phyloP scores from a whole-genome alignment of 768 basidiomycete genomes.

The Ramaria rubella region DNA sequence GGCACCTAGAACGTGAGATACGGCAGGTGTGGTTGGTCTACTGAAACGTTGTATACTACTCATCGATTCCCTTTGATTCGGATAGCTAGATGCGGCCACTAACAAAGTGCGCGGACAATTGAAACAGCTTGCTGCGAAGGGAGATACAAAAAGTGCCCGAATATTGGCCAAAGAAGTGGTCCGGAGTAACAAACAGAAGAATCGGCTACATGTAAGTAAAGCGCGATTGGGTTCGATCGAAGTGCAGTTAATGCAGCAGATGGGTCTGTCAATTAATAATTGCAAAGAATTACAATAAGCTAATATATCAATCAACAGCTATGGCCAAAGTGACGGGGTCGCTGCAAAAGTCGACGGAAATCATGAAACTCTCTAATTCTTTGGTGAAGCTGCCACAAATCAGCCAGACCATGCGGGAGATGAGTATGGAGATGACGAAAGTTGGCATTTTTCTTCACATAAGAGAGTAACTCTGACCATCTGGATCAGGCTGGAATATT shows the following conservation, averaged over 20 bases:
- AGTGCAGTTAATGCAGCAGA: constrained; percentile 83
- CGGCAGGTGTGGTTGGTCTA: constrained; percentile 65
- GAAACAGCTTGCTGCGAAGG: constrained; percentile 85
- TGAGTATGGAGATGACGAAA: constrained; percentile 99
- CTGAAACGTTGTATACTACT: not conserved
- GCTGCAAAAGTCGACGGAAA: constrained; percentile 95
- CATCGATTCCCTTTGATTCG: not conserved
- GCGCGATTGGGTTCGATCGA: constrained; percentile 87
- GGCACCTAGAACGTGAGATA: constrained; percentile 88
- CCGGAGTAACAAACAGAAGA: constrained; percentile 89
- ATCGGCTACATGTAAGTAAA: constrained; percentile 86
- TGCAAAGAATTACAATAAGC: not conserved
- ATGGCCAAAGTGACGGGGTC: constrained; percentile 98
- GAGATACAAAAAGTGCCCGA: constrained; percentile 87
- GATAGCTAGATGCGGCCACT: constrained; percentile 75
- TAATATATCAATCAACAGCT: constrained; percentile 32
- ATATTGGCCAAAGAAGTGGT: constrained; percentile 94
- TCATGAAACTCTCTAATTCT: constrained; percentile 96
- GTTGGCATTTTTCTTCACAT: constrained; percentile 32
- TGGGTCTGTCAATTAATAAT: constrained; percentile 53
- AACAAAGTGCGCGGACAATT: constrained; percentile 73
- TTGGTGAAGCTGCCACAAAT: constrained; percentile 90
- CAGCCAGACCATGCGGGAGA: constrained; percentile 87
- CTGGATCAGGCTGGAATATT: constrained; percentile 82
- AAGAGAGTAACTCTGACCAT: constrained; percentile 10